Evolutionary conservation across 2,329 filamentous ascomycete genomes (phyloP).

Genomic region (Knufia petricola): DNA sequence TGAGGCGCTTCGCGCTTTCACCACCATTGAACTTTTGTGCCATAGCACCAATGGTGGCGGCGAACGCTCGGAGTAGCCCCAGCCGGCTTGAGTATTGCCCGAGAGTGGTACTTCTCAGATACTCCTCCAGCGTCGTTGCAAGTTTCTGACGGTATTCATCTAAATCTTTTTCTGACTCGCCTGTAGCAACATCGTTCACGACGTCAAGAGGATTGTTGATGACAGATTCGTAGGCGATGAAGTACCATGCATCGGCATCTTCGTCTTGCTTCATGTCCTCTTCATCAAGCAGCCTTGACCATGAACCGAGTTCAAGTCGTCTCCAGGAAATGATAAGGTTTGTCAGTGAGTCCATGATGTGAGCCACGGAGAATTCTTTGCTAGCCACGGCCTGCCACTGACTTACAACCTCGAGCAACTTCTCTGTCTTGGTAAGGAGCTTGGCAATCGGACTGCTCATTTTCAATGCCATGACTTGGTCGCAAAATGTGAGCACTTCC

Average conservation of each 20-base stretch:
- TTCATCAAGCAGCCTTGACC: conserved; percentile 78
- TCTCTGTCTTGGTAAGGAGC: conserved; percentile 76
- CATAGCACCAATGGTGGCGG: conserved; percentile 48
- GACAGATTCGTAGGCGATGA: conserved; percentile 84
- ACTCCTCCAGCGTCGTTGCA: conserved; percentile 65
- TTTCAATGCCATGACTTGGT: conserved; percentile 63
- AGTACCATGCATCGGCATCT: conserved; percentile 88
- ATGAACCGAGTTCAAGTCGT: conserved; percentile 81
- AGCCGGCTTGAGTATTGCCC: conserved; percentile 73
- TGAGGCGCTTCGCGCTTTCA: conserved; percentile 40
- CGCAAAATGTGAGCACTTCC: conserved; percentile 67
- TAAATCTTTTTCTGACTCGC: conserved; percentile 50
- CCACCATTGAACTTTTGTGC: conserved; percentile 19
- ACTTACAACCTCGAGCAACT: conserved; percentile 72
- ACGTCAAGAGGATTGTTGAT: conserved; percentile 65
- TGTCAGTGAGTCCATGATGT: conserved; percentile 68
- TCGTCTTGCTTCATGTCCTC: conserved; percentile 67
- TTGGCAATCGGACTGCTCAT: conserved; percentile 79
- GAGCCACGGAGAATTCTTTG: conserved; percentile 59
- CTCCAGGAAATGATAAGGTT: conserved; percentile 79
- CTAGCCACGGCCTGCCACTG: conserved; percentile 96
- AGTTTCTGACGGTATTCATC: conserved; percentile 42
- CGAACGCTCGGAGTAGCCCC: conserved; percentile 52
- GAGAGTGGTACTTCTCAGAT: conserved; percentile 67
- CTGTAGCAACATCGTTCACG: conserved; percentile 47